A percentile compares a stretch with the other conserved stretches of the same genome.
These are phyloP conservation scores for Forsythia suspensa DNA, from an alignment of 257 asterid species.

Conservation along the genomic window DNA sequence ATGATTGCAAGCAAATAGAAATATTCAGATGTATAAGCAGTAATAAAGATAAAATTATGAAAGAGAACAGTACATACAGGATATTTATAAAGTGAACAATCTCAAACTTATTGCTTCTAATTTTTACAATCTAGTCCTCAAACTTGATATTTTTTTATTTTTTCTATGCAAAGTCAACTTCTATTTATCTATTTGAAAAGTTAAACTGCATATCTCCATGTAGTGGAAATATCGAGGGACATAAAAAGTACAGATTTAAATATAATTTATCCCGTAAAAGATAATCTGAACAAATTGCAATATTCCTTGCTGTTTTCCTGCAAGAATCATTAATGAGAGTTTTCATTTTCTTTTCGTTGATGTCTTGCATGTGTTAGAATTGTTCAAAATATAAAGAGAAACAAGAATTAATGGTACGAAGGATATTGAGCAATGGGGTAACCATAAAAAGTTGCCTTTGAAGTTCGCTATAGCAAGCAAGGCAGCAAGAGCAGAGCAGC, in stretches of 20 bases:
- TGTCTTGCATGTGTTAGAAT: not conserved
- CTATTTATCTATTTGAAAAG: not conserved
- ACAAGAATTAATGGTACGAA: not conserved
- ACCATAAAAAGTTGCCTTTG: too few relatives aligned
- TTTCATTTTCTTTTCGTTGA: not conserved
- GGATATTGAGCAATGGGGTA: not conserved
- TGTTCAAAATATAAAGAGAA: not conserved
- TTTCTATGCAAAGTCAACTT: not conserved
- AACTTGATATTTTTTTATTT: not conserved
- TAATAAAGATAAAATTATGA: not conserved
- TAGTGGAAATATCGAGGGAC: too few relatives aligned
- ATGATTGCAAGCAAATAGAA: not conserved
- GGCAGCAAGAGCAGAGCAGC: too few relatives aligned
- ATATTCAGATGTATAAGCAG: not conserved
- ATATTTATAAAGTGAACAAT: not conserved
- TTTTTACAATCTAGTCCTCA: not conserved
- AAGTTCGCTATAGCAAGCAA: too few relatives aligned
- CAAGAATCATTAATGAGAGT: not conserved
- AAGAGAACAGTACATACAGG: not conserved
- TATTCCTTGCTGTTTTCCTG: not conserved
- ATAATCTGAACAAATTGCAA: not conserved
- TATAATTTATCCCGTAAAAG: not conserved
- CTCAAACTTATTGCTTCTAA: not conserved
- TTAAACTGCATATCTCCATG: too few relatives aligned
- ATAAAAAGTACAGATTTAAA: too few relatives aligned